Percentiles rank a stretch among this genome's conserved stretches.
These are phyloP conservation scores for Erucastrum elatum DNA, from an alignment of 345 rosid species.

Conservation along the genomic window DNA sequence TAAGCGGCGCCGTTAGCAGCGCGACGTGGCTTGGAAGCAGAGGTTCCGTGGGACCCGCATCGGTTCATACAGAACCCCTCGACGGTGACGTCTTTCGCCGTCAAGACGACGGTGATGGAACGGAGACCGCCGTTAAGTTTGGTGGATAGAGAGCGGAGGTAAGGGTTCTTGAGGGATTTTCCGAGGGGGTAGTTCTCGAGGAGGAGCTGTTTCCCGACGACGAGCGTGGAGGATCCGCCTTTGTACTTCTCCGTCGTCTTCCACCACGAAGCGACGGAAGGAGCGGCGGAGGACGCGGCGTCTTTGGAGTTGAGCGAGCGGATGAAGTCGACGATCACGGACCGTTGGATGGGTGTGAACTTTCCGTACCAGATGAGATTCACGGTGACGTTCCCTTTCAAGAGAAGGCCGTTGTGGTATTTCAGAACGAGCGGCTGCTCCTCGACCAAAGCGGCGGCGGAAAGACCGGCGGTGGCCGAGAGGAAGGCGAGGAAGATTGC, in stretches of 20 bases:
- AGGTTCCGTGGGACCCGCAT: slow-evolving; percentile 69
- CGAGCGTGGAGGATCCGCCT: slow-evolving; percentile 34
- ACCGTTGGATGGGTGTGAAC: slow-evolving; percentile 39
- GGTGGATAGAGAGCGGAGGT: slow-evolving; percentile 47
- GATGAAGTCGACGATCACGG: slow-evolving; percentile 39
- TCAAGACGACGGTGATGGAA: slow-evolving; percentile 60
- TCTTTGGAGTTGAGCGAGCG: slow-evolving; percentile 25
- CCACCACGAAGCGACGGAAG: slow-evolving; percentile 44
- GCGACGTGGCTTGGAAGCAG: slow-evolving; percentile 24
- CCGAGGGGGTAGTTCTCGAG: slow-evolving; percentile 56
- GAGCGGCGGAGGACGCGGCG: slow-evolving; percentile 13
- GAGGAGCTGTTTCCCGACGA: slow-evolving; percentile 55
- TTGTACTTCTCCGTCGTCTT: slow-evolving; percentile 43
- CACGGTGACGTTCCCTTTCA: slow-evolving; percentile 33
- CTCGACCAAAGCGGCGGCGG: slow-evolving; percentile 58
- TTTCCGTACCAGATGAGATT: slow-evolving; percentile 41
- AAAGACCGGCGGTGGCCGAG: slow-evolving; percentile 16
- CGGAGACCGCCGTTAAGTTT: slow-evolving; percentile 29
- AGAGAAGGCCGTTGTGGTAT: slow-evolving; percentile 36
- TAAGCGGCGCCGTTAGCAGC: slow-evolving; percentile 44
- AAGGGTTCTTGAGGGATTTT: slow-evolving; percentile 42
- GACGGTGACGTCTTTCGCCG: slow-evolving; percentile 69
- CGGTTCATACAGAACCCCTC: slow-evolving; percentile 72
- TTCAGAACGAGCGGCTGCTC: slow-evolving; percentile 62
- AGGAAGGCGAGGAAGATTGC: slow-evolving; percentile 39